phyloP scores from a whole-genome alignment of 2,329 filamentous ascomycete genomes.

The Erysiphe pisi region DNA sequence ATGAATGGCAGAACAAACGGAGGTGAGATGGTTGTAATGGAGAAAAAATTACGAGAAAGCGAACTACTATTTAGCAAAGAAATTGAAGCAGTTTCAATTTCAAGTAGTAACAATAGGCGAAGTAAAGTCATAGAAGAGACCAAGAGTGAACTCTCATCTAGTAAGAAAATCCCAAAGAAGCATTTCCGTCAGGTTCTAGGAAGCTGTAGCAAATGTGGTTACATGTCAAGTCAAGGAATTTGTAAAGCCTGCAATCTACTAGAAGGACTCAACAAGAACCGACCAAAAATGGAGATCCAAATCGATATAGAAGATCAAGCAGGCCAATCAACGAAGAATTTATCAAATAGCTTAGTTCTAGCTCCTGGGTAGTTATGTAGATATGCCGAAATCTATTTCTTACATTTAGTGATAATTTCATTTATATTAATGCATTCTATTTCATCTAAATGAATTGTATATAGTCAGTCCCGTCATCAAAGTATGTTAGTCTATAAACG shows the following conservation, averaged over 20 bases:
- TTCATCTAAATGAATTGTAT: too few relatives aligned
- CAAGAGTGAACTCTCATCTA: slow-evolving; percentile 31
- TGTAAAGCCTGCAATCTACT: slow-evolving; percentile 90
- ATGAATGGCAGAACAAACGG: slow-evolving; percentile 57
- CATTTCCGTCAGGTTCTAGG: slow-evolving; percentile 62
- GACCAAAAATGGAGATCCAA: slow-evolving; percentile 49
- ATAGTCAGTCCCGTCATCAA: too few relatives aligned
- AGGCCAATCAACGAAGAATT: neutral
- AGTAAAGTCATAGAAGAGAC: slow-evolving; percentile 34
- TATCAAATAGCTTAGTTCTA: neutral
- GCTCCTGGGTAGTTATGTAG: neutral
- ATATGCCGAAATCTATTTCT: neutral
- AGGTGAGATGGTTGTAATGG: slow-evolving; percentile 73
- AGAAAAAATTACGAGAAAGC: slow-evolving; percentile 57
- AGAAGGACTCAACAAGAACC: slow-evolving; percentile 78
- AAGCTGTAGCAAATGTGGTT: slow-evolving; percentile 77
- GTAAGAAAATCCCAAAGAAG: slow-evolving; percentile 32
- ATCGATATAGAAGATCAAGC: slow-evolving; percentile 28
- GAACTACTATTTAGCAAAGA: slow-evolving; percentile 52
- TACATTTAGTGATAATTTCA: too few relatives aligned
- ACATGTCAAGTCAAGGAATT: slow-evolving; percentile 85
- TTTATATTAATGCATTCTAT: too few relatives aligned
- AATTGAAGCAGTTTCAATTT: slow-evolving; percentile 49
- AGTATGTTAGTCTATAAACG: too few relatives aligned
- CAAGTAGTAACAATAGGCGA: slow-evolving; percentile 31